A percentile compares a stretch with the other conserved stretches of the same genome.
Evolutionary conservation across 2,329 filamentous ascomycete genomes (phyloP).

Genomic region (Achaetomium macrosporum): DNA sequence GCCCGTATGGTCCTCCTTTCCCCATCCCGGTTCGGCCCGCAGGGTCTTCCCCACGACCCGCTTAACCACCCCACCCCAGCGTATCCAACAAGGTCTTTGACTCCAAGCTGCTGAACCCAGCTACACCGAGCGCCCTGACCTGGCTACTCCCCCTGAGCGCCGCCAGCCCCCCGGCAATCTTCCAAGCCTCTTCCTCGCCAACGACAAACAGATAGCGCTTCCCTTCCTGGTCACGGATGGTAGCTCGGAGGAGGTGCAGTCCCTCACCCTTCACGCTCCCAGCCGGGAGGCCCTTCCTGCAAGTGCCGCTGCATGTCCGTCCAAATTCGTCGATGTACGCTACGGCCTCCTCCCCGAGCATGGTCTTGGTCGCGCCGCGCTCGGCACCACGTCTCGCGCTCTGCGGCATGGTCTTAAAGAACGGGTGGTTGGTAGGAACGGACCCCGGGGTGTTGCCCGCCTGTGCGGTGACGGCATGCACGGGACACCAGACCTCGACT

Average conservation of each 20-base stretch:
- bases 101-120: conserved; percentile 49
- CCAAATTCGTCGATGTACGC: conserved; percentile 57
- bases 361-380: conserved; percentile 44
- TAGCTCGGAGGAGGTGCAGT: conserved; percentile 58
- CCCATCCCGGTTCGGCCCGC: background rate
- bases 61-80: conserved; percentile 44
- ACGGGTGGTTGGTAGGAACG: conserved; percentile 36
- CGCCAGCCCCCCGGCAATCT: conserved; percentile 57
- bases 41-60: background rate
- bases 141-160: conserved; percentile 55
- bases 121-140: conserved; percentile 53
- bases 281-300: conserved; percentile 46
- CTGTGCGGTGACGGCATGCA: conserved; percentile 50
- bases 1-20: no score
- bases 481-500: conserved; percentile 80
- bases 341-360: conserved; percentile 61
- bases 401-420: conserved; percentile 43
- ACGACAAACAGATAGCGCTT: conserved; percentile 62
- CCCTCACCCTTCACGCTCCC: conserved; percentile 43
- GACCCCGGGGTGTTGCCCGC: conserved; percentile 35
- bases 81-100: conserved; percentile 51
- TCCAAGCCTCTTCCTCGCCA: conserved; percentile 61
- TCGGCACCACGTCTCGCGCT: conserved; percentile 41
- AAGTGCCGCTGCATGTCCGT: conserved; percentile 51
- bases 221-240: conserved; percentile 59